Evolutionary conservation across 2,329 filamentous ascomycete species (phyloP), one percentile per base, ranked within the genome.

Genomic region (Volutella citrinella): DNA sequence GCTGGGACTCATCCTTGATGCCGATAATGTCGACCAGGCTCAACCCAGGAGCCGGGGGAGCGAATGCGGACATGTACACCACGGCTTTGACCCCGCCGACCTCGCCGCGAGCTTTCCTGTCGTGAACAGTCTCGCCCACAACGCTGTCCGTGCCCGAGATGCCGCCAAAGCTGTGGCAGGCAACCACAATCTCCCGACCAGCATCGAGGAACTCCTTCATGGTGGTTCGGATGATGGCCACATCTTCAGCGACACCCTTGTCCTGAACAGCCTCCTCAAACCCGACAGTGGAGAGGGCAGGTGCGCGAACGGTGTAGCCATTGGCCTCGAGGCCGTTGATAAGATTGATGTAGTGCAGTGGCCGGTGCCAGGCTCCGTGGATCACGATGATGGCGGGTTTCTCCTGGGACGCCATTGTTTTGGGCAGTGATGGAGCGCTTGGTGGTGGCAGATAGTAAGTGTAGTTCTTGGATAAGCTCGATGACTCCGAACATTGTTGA

Each of bases 81-180:
- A 59, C 39, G 2, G 47, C 36, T 6, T 45, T 53, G 16, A 62
- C 45, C 3, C 59, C 57, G 10, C 59, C 59, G 4, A 33, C 10
- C 3, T 54, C 19, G 0, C 56, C 56, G 11, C 42, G 38, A 0
- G 40, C 43, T 9, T 37, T 30, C 4, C 56, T 32, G 5, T 60
- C 57, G 3, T 51, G 40, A 17, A 56, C 11, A 4, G 51, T 51
- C 13, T 49, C 32, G 5, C 54, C 54, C 11, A 56, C 49, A 2
- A 37, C 46, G 1, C 51, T 38, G 1, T 48, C 50, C 5, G 54
- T 54, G 4, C 48, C 52, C 0, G 55, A 50, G 6, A 61, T 51
- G 2, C 59, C 60, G 5, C 57, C 59, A n/a, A 51, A 52, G 16
- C 47, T 51, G 16, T 54, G 51, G 9, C 42, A 48, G 1, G 54